phyloP scores from a whole-genome alignment of 108 stramenopile genomes.

The Mayamaea pseudoterrestris region DNA sequence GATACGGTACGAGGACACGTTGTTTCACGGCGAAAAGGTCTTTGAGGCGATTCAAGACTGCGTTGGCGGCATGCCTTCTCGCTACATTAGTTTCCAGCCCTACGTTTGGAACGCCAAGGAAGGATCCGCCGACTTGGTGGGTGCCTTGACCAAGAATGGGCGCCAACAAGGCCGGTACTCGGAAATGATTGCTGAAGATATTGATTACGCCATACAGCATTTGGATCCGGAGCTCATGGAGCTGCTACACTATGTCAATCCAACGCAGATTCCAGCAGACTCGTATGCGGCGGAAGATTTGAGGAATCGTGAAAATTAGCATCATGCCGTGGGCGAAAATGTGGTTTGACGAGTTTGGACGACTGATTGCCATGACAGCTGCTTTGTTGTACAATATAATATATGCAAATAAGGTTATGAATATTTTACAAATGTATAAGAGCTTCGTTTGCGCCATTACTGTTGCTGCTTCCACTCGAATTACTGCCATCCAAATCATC shows the following conservation, averaged over 20 bases:
- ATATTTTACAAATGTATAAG: too few relatives aligned
- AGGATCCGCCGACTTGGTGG: conserved; percentile 18
- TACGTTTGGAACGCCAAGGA: conserved; percentile 1
- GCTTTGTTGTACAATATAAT: too few relatives aligned
- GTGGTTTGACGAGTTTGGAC: too few relatives aligned
- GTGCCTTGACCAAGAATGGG: conserved; percentile 45
- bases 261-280: too few relatives aligned
- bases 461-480: too few relatives aligned
- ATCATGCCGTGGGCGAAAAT: too few relatives aligned
- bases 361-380: too few relatives aligned
- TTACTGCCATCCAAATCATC: too few relatives aligned
- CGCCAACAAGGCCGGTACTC: neutral
- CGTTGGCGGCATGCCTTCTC: conserved; percentile 46
- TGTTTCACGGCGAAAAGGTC: conserved; percentile 48
- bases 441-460: too few relatives aligned
- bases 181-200: neutral
- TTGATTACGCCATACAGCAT: neutral
- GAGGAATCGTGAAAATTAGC: too few relatives aligned
- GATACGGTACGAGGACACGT: conserved; percentile 63
- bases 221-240: conserved; percentile 11
- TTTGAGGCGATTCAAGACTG: conserved; percentile 47
- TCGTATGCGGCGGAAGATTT: too few relatives aligned
- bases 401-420: too few relatives aligned
- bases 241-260: conserved; percentile 1
- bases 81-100: conserved; percentile 23